Percentiles rank a stretch among this genome's conserved stretches.
These are phyloP conservation scores for Stevia rebaudiana DNA, from an alignment of 140 eudicot genomes.

Conservation along the genomic window DNA sequence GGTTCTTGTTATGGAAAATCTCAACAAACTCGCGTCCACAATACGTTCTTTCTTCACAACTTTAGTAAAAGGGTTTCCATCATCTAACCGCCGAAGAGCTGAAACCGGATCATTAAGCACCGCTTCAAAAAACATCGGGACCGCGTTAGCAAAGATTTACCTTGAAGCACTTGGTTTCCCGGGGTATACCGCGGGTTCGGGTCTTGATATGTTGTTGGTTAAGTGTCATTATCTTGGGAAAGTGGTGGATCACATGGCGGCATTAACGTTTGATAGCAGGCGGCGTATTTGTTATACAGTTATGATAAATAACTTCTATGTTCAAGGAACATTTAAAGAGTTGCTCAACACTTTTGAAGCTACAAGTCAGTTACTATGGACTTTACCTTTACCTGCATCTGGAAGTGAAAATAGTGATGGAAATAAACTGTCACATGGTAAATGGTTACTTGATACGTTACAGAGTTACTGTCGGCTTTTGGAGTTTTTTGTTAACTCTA, in stretches of 20 bases:
- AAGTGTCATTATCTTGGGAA: slow-evolving; percentile 98
- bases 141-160: slow-evolving; percentile 77
- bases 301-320: slow-evolving; percentile 90
- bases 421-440: slow-evolving; percentile 48
- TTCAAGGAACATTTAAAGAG: slow-evolving; percentile 90
- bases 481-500: slow-evolving; percentile 78
- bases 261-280: slow-evolving; percentile 69
- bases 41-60: slow-evolving; percentile 79
- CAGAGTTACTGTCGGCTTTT: slow-evolving; percentile 78
- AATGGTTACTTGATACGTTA: slow-evolving; percentile 83
- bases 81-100: slow-evolving; percentile 86
- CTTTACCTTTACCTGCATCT: slow-evolving; percentile 51
- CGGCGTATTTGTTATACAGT: slow-evolving; percentile 70
- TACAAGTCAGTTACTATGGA: slow-evolving; percentile 95
- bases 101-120: slow-evolving; percentile 75
- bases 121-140: slow-evolving; percentile 86
- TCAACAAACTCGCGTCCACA: slow-evolving; percentile 73
- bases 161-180: slow-evolving; percentile 80
- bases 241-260: slow-evolving; percentile 87
- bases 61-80: slow-evolving; percentile 78
- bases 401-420: slow-evolving; percentile 53
- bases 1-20: slow-evolving; percentile 55
- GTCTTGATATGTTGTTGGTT: slow-evolving; percentile 51
- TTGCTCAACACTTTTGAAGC: slow-evolving; percentile 97
- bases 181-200: slow-evolving; percentile 49